These are phyloP conservation scores for Plasmodium ovale DNA, from an alignment of 169 alveolate species.

Conservation along the genomic window DNA sequence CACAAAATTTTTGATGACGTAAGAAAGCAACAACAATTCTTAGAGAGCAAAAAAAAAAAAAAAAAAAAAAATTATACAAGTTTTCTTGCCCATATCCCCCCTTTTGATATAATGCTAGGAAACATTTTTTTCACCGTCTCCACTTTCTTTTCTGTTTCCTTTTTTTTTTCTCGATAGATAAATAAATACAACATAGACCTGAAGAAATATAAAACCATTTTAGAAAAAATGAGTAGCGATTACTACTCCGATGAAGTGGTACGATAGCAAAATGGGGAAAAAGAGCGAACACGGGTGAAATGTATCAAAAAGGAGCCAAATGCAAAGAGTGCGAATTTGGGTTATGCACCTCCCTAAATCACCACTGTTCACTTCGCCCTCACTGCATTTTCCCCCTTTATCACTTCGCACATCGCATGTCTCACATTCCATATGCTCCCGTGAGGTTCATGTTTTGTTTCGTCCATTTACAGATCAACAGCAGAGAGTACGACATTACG, in stretches of 20 bases:
- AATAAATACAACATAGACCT: constrained; percentile 37
- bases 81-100: no score
- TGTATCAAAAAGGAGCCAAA: no score
- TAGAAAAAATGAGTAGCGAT: constrained; percentile 61
- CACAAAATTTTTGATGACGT: constrained; percentile 61
- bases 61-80: not conserved
- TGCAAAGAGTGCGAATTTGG: no score
- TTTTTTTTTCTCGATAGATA: constrained; percentile 16
- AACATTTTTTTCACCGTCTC: no score
- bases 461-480: constrained; percentile 17
- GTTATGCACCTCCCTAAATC: no score
- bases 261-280: not conserved
- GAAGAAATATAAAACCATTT: constrained; percentile 39
- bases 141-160: not conserved
- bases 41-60: not conserved
- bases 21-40: not conserved
- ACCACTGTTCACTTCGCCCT: no score
- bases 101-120: no score
- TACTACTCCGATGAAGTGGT: constrained; percentile 53
- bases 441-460: not conserved
- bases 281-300: no score
- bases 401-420: no score
- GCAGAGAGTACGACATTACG: constrained; percentile 25
- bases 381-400: not conserved
- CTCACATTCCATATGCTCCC: no score